A percentile compares a stretch with the other conserved stretches of the same genome.
These are phyloP conservation scores for Diaporthe citrichinensis DNA, from an alignment of 2,329 filamentous ascomycete genomes.

Conservation along the genomic window DNA sequence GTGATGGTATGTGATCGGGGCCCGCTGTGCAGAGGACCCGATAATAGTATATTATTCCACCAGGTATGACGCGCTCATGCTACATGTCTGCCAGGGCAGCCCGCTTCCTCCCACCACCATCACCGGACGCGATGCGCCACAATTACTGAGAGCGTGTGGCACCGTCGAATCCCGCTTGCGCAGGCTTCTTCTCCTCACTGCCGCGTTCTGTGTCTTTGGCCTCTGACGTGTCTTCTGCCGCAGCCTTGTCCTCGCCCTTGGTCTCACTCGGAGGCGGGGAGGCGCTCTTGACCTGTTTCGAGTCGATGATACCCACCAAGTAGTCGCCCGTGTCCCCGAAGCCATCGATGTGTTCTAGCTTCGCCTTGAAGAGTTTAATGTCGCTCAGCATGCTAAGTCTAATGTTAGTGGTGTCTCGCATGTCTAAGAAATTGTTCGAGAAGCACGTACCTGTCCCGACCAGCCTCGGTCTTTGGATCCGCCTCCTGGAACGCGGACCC, in stretches of 20 bases:
- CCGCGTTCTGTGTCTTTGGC: not conserved
- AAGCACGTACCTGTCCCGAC: slow-evolving; percentile 76
- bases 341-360: slow-evolving; percentile 83
- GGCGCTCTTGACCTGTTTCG: slow-evolving; percentile 63
- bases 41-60: slow-evolving; percentile 34
- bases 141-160: not conserved
- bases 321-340: slow-evolving; percentile 81
- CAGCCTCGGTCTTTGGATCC: slow-evolving; percentile 74
- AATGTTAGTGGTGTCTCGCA: slow-evolving; percentile 33
- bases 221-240: slow-evolving; percentile 28
- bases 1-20: not conserved
- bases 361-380: slow-evolving; percentile 78
- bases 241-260: slow-evolving; percentile 43
- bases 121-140: not conserved
- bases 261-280: slow-evolving; percentile 42
- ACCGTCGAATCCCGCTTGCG: slow-evolving; percentile 4
- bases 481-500: slow-evolving; percentile 78
- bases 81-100: slow-evolving; percentile 18
- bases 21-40: slow-evolving; percentile 5
- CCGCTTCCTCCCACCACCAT: not conserved
- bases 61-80: slow-evolving; percentile 27
- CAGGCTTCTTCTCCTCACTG: slow-evolving; percentile 25
- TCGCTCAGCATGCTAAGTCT: slow-evolving; percentile 79
- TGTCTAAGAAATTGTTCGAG: not conserved
- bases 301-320: slow-evolving; percentile 74